Evolutionary conservation across 2,329 filamentous ascomycete genomes (phyloP), one percentile per base, ranked within the genome.

Genomic region (Pseudocercospora ulei): DNA sequence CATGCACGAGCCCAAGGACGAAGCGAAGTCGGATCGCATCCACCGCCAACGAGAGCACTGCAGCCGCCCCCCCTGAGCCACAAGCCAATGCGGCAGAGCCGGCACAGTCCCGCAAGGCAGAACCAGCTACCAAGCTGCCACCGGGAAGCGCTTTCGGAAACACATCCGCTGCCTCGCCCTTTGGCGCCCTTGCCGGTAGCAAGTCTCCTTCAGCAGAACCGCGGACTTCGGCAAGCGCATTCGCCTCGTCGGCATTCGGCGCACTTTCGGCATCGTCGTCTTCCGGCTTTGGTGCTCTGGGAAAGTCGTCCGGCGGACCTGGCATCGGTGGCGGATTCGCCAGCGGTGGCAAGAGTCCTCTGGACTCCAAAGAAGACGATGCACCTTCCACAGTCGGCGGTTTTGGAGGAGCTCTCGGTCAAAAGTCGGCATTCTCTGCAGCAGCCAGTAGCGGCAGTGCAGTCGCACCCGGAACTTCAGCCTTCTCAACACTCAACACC

Each of bases 211-310:
- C 53, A 2, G 19, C 46, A 14, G 42, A 62, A 16, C 41, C 56
- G 33, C 56, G 65, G 41, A 64, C 65, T 4, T 64, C 65, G 3
- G 46, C 62, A 3, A 60, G 60, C 26, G 65, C 66, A 4, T 82
- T 82, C 55, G 65, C 66, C 27, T 54, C 62, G 2, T 69, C 66
- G 23, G 65, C 59, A 11, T 69, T 70, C 39, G 58, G 65, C 34
- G 59, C 61, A 3, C 60, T 69, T 24, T 56, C 65, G 11, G 55
- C 45, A 12, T 61, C 65, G 5, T 48, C 55, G 5, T 53, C 56
- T 5, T 62, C 62, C 12, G 57, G 54, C 4, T 64, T 64, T 36
- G 61, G 60, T 18, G 47, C 61, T 27, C 47, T 62, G 22, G 56
- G 48, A 12, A 55, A 54, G 44, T 42, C 43, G 19, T 28, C 54